phyloP scores from a whole-genome alignment of 306 rosid genomes.

The Vigna reflexopilosa region DNA sequence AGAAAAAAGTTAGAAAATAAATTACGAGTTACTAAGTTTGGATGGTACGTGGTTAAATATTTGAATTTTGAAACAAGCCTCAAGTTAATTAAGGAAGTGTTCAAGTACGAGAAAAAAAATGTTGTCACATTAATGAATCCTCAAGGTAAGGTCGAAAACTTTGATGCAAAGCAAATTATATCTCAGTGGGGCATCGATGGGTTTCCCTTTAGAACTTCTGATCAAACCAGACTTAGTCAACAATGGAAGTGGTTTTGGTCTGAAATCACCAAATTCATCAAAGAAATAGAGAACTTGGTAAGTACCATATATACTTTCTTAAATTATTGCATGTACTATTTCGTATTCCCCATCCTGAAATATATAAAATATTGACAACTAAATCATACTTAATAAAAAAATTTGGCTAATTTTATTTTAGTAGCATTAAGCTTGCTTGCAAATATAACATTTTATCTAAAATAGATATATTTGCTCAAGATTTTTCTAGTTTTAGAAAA shows the following conservation, averaged over 20 bases:
- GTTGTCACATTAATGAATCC: constrained; percentile 35
- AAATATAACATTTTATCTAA: too few relatives aligned
- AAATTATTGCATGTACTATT: not conserved
- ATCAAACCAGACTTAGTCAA: constrained; percentile 33
- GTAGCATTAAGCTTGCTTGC: too few relatives aligned
- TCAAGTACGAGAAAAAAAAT: not conserved
- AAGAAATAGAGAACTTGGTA: constrained; percentile 28
- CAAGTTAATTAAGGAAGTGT: constrained; percentile 16
- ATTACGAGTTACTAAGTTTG: constrained; percentile 17
- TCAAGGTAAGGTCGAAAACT: constrained; percentile 40
- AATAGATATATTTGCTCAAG: too few relatives aligned
- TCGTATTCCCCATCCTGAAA: not conserved
- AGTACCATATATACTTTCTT: not conserved
- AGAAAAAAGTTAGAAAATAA: not conserved
- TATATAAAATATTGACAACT: too few relatives aligned
- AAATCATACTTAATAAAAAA: too few relatives aligned
- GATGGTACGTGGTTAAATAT: constrained; percentile 38
- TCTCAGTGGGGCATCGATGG: constrained; percentile 45
- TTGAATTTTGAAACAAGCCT: not conserved
- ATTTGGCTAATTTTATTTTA: too few relatives aligned
- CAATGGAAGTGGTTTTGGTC: constrained; percentile 49
- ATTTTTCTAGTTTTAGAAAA: too few relatives aligned
- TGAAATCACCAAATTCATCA: constrained; percentile 23
- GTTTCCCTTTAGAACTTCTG: constrained; percentile 41
- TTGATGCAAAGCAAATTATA: constrained; percentile 34